These are phyloP conservation scores for Phytophthora rubi DNA, from an alignment of 352 stramenopile species.

Conservation along the genomic window DNA sequence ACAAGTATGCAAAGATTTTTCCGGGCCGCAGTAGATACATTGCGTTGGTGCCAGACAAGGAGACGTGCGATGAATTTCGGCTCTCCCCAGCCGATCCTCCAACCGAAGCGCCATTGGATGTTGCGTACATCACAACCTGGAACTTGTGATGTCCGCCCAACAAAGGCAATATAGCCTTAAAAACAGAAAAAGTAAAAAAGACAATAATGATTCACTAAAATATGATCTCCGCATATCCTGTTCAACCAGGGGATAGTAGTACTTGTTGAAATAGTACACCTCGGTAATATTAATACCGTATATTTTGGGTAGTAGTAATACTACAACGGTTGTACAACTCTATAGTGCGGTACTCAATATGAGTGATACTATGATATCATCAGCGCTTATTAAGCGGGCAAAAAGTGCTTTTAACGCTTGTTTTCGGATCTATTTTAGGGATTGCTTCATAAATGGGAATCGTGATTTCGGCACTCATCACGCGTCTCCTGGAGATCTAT, in stretches of 20 bases:
- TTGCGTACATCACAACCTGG: conserved; percentile 22
- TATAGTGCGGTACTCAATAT: too few relatives aligned
- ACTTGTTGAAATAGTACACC: too few relatives aligned
- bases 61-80: conserved; percentile 21
- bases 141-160: not conserved
- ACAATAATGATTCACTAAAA: too few relatives aligned
- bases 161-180: too few relatives aligned
- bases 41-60: conserved; percentile 16
- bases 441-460: not conserved
- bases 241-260: not conserved
- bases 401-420: not conserved
- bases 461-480: not conserved
- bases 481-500: too few relatives aligned
- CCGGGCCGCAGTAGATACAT: conserved; percentile 12
- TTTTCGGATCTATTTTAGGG: not conserved
- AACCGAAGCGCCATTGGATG: conserved; percentile 24
- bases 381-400: not conserved
- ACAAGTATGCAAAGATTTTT: conserved; percentile 23
- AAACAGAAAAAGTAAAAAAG: too few relatives aligned
- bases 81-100: conserved; percentile 21
- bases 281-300: too few relatives aligned
- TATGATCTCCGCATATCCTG: too few relatives aligned
- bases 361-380: too few relatives aligned
- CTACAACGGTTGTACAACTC: too few relatives aligned
- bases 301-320: too few relatives aligned